A percentile compares a stretch with the other conserved stretches of the same genome.
These are phyloP conservation scores for Citrus reticulata DNA, from an alignment of 345 rosid species.

Conservation along the genomic window DNA sequence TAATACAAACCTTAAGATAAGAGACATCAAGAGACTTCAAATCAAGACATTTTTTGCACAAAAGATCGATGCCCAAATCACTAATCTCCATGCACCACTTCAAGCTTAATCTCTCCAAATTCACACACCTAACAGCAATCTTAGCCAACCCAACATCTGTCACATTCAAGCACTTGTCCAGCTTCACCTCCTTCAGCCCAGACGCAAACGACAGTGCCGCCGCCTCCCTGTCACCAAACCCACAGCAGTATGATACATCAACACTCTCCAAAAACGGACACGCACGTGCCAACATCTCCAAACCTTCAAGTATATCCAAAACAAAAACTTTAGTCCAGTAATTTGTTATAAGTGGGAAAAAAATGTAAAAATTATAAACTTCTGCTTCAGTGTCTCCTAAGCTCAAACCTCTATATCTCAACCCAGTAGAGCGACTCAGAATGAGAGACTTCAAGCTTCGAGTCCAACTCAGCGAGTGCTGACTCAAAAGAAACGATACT, in stretches of 20 bases:
- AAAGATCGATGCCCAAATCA: slow-evolving; percentile 76
- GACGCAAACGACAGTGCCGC: slow-evolving; percentile 66
- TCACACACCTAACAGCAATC: slow-evolving; percentile 64
- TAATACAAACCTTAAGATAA: slow-evolving; percentile 63
- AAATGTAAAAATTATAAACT: neutral
- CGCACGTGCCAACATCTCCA: slow-evolving; percentile 52
- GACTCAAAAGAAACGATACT: slow-evolving; percentile 36
- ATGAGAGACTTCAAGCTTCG: slow-evolving; percentile 42
- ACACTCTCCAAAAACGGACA: slow-evolving; percentile 58
- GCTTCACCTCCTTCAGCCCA: slow-evolving; percentile 59
- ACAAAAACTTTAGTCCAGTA: neutral
- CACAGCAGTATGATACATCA: slow-evolving; percentile 72
- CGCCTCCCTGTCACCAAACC: slow-evolving; percentile 79
- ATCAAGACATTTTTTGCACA: slow-evolving; percentile 65
- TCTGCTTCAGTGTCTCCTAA: neutral
- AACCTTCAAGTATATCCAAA: slow-evolving; percentile 23
- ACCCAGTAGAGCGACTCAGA: slow-evolving; percentile 61
- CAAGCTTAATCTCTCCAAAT: slow-evolving; percentile 70
- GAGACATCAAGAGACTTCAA: slow-evolving; percentile 77
- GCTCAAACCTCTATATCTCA: slow-evolving; percentile 49
- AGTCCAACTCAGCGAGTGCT: slow-evolving; percentile 28
- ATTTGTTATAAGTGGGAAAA: neutral
- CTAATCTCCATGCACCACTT: slow-evolving; percentile 96
- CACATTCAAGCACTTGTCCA: slow-evolving; percentile 80
- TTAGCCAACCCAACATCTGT: slow-evolving; percentile 88